phyloP scores from a whole-genome alignment of 331 rosid genomes.

The Spiraea crenata region DNA sequence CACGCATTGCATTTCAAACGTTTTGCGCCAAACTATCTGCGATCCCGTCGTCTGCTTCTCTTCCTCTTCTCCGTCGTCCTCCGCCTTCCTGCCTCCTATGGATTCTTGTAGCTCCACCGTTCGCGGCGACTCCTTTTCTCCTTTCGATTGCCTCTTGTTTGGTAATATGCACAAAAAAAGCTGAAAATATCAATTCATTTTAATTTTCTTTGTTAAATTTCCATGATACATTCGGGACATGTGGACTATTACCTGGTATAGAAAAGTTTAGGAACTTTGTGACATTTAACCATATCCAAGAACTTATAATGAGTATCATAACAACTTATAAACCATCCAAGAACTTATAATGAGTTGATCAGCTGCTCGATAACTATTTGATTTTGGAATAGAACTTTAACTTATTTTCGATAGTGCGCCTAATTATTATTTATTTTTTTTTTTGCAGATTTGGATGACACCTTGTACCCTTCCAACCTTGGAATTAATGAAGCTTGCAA shows the following conservation, averaged over 20 bases:
- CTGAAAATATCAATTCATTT: background rate
- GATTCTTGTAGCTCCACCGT: constrained; percentile 31
- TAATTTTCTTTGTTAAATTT: background rate
- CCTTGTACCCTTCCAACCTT: constrained; percentile 58
- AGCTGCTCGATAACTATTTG: no score
- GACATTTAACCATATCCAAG: no score
- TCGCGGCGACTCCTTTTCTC: constrained; percentile 27
- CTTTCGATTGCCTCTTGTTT: constrained; percentile 63
- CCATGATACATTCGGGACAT: no score
- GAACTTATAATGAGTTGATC: no score
- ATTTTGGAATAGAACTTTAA: no score
- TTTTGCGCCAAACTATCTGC: no score
- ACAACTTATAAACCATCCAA: no score
- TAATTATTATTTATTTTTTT: background rate
- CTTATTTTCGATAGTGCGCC: no score
- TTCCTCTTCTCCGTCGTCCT: background rate
- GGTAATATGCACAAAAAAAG: constrained; percentile 37
- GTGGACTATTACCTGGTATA: no score
- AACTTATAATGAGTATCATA: no score
- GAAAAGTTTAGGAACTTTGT: no score
- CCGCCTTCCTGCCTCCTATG: constrained; percentile 26
- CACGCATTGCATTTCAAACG: background rate
- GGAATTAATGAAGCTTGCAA: constrained; percentile 59
- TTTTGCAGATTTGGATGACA: constrained; percentile 79
- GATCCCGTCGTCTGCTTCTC: background rate